phyloP scores from a whole-genome alignment of 73 alveolate species.

The Uronychia setigera region DNA sequence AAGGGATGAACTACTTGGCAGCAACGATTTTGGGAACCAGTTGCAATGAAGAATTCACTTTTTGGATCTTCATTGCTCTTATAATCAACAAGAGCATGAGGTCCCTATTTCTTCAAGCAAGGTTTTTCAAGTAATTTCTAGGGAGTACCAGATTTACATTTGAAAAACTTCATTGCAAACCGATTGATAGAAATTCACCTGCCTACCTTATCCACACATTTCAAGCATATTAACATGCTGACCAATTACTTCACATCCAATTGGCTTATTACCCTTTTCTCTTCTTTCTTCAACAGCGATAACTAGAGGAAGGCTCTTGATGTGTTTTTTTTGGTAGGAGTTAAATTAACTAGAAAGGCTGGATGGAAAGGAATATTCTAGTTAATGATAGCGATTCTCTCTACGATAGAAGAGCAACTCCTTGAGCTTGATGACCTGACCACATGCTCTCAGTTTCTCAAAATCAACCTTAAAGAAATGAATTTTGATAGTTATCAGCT shows the following conservation, averaged over 20 bases:
- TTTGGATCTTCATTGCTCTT: conserved; percentile 70
- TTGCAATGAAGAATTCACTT: conserved; percentile 77
- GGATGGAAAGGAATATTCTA: not conserved
- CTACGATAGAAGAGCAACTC: not conserved
- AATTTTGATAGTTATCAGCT: not conserved
- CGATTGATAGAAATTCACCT: conserved; percentile 22
- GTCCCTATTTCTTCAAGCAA: conserved; percentile 10
- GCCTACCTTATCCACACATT: conserved; percentile 44
- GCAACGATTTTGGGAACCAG: conserved; percentile 57
- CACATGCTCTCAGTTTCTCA: not conserved
- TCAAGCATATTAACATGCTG: conserved; percentile 13
- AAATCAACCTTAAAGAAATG: not conserved
- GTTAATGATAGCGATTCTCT: not conserved
- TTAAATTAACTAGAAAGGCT: not conserved
- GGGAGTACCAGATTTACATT: conserved; percentile 59
- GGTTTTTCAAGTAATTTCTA: not conserved
- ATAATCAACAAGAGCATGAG: conserved; percentile 33
- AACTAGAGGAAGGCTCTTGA: conserved; percentile 18
- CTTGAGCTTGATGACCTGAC: not conserved
- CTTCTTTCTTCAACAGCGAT: conserved; percentile 26
- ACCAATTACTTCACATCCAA: conserved; percentile 43
- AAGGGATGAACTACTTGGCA: conserved; percentile 86
- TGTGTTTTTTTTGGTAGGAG: conserved; percentile 26
- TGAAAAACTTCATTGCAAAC: conserved; percentile 32
- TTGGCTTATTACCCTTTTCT: conserved; percentile 60